A percentile compares a stretch with the other conserved stretches of the same genome.
Evolutionary conservation across 176 grass and related monocot species (phyloP).

Genomic region (Triticum urartu): DNA sequence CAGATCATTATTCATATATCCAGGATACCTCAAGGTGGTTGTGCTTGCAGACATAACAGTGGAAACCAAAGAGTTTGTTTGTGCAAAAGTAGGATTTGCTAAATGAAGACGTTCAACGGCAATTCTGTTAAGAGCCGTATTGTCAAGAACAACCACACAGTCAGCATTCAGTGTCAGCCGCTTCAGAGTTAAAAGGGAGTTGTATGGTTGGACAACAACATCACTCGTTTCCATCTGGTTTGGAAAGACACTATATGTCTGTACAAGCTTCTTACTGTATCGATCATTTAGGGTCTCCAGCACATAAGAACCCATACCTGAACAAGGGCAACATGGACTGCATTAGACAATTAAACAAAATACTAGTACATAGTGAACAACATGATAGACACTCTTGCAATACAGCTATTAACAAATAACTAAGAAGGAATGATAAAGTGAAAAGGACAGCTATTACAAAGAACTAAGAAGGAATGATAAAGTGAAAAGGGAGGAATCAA

Average conservation of each 20-base stretch:
- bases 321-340: neutral
- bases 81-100: constrained; percentile 89
- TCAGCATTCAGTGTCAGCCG: constrained; percentile 85
- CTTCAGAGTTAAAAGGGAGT: constrained; percentile 93
- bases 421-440: constrained; percentile 1
- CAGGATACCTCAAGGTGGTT: constrained; percentile 93
- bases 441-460: neutral
- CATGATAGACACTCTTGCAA: constrained; percentile 16
- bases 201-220: constrained; percentile 98
- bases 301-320: constrained; percentile 99
- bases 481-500: neutral
- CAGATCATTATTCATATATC: constrained; percentile 99
- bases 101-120: constrained; percentile 92
- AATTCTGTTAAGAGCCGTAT: constrained; percentile 98
- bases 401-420: neutral
- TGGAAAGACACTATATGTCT: constrained; percentile 98
- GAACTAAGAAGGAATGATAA: neutral
- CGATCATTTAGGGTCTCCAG: constrained; percentile 97
- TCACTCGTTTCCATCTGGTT: constrained; percentile 99
- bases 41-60: constrained; percentile 99
- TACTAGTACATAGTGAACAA: neutral
- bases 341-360: neutral
- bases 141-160: constrained; percentile 98
- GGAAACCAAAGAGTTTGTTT: constrained; percentile 98
- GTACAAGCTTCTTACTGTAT: constrained; percentile 97